Percentiles rank a stretch among this genome's conserved stretches.
These are phyloP conservation scores for Cercophora samala DNA, from an alignment of 495 filamentous ascomycete genomes.

Conservation along the genomic window DNA sequence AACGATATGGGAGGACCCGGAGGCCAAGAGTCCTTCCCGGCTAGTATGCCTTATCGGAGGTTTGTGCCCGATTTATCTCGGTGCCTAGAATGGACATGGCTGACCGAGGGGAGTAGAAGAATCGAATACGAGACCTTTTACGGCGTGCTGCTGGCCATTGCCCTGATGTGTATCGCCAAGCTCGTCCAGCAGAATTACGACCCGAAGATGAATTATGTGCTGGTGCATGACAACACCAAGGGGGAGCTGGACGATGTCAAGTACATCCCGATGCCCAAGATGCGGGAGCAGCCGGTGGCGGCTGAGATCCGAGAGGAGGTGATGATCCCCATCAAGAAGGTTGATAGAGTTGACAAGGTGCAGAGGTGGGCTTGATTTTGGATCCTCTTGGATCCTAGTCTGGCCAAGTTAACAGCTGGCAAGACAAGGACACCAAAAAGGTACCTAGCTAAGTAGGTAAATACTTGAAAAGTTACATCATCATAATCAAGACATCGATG, in stretches of 20 bases:
- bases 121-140: conserved; percentile 13
- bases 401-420: too few species aligned
- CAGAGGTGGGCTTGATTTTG: conserved; percentile 5
- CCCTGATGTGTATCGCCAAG: conserved; percentile 18
- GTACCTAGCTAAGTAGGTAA: too few species aligned
- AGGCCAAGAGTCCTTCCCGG: conserved; percentile 16
- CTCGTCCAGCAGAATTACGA: conserved; percentile 1
- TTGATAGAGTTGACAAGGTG: conserved; percentile 3
- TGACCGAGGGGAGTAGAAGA: not conserved
- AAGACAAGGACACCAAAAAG: too few species aligned
- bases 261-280: conserved; percentile 15
- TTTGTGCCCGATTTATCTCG: conserved; percentile 2
- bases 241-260: conserved; percentile 24
- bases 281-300: not conserved
- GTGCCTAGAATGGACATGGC: not conserved
- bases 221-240: conserved; percentile 21
- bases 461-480: too few species aligned
- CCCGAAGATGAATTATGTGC: conserved; percentile 15
- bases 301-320: not conserved
- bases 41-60: conserved; percentile 10
- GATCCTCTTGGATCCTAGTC: too few species aligned
- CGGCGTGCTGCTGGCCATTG: conserved; percentile 15
- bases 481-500: too few species aligned
- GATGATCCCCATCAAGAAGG: not conserved
- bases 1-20: conserved; percentile 25